These are phyloP conservation scores for Xylariales sp. DNA, from an alignment of 2,329 filamentous ascomycete species.

Conservation along the genomic window DNA sequence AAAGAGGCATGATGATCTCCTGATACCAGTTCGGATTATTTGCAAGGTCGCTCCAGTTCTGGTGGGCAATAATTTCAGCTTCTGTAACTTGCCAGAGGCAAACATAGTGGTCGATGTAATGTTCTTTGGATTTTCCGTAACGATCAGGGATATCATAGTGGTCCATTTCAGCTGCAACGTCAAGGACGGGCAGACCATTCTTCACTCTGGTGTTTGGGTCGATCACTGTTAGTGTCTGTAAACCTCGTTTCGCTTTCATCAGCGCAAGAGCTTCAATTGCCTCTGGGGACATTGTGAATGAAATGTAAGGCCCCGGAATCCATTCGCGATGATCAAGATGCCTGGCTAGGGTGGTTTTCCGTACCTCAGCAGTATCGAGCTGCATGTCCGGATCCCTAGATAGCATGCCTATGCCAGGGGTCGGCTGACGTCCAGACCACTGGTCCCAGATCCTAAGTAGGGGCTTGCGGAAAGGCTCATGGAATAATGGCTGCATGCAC, in stretches of 20 bases:
- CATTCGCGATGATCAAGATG: background rate
- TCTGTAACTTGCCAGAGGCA: slow-evolving; percentile 2
- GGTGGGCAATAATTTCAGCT: background rate
- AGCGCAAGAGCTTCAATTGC: background rate
- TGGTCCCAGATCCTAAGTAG: background rate
- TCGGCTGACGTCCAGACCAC: background rate
- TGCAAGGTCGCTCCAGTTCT: background rate
- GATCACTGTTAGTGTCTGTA: background rate
- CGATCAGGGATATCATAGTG: background rate
- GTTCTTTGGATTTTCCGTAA: background rate
- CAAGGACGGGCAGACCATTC: background rate
- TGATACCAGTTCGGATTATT: background rate
- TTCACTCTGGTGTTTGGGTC: background rate
- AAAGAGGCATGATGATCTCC: background rate
- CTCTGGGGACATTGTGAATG: background rate
- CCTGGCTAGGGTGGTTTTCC: background rate
- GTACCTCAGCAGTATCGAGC: background rate
- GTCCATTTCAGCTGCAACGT: slow-evolving; percentile 1
- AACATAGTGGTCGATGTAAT: background rate
- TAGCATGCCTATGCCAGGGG: background rate
- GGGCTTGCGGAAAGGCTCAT: too few species aligned
- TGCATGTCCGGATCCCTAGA: background rate
- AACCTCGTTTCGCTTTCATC: background rate
- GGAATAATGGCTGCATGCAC: too few species aligned
- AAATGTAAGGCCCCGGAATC: background rate